Evolutionary conservation across 2,329 filamentous ascomycete species (phyloP), one percentile per base, ranked within the genome.

Genomic region (Aureobasidium sp.): DNA sequence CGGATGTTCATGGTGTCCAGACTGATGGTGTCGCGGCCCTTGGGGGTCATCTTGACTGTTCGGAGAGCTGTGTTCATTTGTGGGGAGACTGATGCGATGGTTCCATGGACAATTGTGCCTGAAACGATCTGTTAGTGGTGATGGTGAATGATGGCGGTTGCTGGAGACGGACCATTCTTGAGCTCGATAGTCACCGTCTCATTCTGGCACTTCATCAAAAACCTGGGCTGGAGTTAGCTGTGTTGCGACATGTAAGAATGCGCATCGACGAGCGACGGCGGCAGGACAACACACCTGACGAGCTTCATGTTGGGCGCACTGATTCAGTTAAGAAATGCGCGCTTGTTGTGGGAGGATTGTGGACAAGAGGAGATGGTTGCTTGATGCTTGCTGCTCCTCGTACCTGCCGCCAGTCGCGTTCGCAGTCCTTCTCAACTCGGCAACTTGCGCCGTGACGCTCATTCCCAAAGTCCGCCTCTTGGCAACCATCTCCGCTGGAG

Each of bases 121-220:
- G 70, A 62, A 41, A 15, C 20, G 14, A n/a, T 11, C 1, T 14
- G 37, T 61, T 17, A 61, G 56, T 31, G 9, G 7, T 29, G 25
- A 17, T 1, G 14, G 2, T 11, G 22, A 15, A 11, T 12, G 4
- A 36, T 56, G 31, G 41, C 31, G 36, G 11, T 11, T 9, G 11
- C n/a, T 22, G 42, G 5, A 25, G 20, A 51, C 70, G 61, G 81
- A 94, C 92, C 94, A 84, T 97, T 97, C 78, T 99, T 99, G 69
- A 99, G 83, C 78, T 99, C 94, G 76, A 99, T 90, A 48, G 93
- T 97, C 71, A 97, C 94, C 71, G 94, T 96, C 81, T 99, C 94
- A 78, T 97, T 97, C 77, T 90, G 87, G 78, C 93, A 97, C 83
- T 99, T 99, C 93, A 97, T 97, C 70, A 99, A 82, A 77, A 99